These are phyloP conservation scores for Kodamaea jinghongensis DNA, from an alignment of 805 yeast species.

Conservation along the genomic window DNA sequence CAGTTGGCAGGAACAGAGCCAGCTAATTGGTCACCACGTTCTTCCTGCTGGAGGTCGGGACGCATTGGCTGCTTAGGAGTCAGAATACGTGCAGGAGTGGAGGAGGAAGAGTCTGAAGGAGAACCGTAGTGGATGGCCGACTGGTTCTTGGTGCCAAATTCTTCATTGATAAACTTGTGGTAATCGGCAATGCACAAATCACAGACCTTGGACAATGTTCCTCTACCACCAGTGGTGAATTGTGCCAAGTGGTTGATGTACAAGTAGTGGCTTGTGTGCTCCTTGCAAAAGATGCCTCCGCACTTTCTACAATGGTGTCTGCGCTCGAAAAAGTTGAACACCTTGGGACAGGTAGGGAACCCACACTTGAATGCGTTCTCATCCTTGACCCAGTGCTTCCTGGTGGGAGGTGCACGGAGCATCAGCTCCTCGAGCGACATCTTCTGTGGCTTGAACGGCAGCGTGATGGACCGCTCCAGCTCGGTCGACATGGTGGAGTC, in stretches of 20 bases:
- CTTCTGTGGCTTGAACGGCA: slow-evolving; percentile 15
- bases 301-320: slow-evolving; percentile 84
- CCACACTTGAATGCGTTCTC: slow-evolving; percentile 58
- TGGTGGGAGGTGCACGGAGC: slow-evolving; percentile 46
- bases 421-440: slow-evolving; percentile 13
- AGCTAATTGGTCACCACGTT: slow-evolving; percentile 41
- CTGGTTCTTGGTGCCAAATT: slow-evolving; percentile 34
- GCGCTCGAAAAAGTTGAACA: slow-evolving; percentile 75
- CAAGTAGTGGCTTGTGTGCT: slow-evolving; percentile 57
- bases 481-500: slow-evolving; percentile 32
- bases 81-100: slow-evolving; percentile 1
- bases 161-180: slow-evolving; percentile 44
- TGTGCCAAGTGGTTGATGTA: slow-evolving; percentile 59
- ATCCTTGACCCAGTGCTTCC: slow-evolving; percentile 76
- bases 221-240: slow-evolving; percentile 65
- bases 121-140: not conserved
- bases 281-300: slow-evolving; percentile 76
- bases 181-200: slow-evolving; percentile 63
- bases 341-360: slow-evolving; percentile 51
- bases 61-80: too few relatives aligned
- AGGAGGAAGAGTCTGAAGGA: not conserved
- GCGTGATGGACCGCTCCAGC: slow-evolving; percentile 12
- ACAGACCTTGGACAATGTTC: slow-evolving; percentile 68
- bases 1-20: slow-evolving; percentile 70
- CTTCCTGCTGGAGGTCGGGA: slow-evolving; percentile 7